Conservation (phyloP, 2,329 filamentous ascomycete genomes). For the Zopfia rhizophila region DNA sequence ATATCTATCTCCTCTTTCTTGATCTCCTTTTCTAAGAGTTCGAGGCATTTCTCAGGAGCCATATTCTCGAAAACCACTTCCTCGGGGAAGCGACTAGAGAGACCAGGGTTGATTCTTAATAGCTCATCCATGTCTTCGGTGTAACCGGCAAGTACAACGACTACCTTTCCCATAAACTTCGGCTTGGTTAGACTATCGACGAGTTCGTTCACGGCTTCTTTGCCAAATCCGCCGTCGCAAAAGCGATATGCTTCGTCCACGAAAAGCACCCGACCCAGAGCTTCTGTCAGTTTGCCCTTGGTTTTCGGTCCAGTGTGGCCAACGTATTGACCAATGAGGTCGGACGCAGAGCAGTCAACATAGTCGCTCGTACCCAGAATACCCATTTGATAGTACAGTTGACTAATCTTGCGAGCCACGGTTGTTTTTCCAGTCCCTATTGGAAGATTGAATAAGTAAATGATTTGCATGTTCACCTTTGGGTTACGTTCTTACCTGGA, state of each 20-base stretch:
- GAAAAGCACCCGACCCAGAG: slow-evolving; percentile 71
- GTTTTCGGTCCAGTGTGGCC: slow-evolving; percentile 75
- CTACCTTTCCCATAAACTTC: slow-evolving; percentile 65
- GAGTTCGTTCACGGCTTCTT: slow-evolving; percentile 61
- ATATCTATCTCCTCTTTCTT: slow-evolving; percentile 22
- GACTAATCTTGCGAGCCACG: slow-evolving; percentile 74
- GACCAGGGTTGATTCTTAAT: slow-evolving; percentile 66
- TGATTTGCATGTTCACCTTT: neutral
- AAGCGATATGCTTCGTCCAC: slow-evolving; percentile 76
- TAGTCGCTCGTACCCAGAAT: slow-evolving; percentile 68
- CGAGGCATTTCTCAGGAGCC: slow-evolving; percentile 29
- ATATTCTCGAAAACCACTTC: slow-evolving; percentile 63
- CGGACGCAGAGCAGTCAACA: slow-evolving; percentile 70
- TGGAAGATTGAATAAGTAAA: slow-evolving; percentile 4
- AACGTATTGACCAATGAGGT: slow-evolving; percentile 72
- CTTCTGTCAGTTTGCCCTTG: slow-evolving; percentile 64
- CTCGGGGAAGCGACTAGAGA: slow-evolving; percentile 71
- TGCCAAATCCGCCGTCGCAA: slow-evolving; percentile 63
- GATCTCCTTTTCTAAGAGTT: slow-evolving; percentile 49
- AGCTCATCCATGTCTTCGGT: slow-evolving; percentile 70
- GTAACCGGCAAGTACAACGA: slow-evolving; percentile 75
- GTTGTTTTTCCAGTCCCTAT: slow-evolving; percentile 74
- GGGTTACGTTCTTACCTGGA: too few relatives aligned
- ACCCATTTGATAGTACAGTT: slow-evolving; percentile 76
- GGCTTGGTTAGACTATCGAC: slow-evolving; percentile 62